Base-by-base conservation (phyloP, 192 early-diverging fungal species). In the Backusella tarrabulga region DNA sequence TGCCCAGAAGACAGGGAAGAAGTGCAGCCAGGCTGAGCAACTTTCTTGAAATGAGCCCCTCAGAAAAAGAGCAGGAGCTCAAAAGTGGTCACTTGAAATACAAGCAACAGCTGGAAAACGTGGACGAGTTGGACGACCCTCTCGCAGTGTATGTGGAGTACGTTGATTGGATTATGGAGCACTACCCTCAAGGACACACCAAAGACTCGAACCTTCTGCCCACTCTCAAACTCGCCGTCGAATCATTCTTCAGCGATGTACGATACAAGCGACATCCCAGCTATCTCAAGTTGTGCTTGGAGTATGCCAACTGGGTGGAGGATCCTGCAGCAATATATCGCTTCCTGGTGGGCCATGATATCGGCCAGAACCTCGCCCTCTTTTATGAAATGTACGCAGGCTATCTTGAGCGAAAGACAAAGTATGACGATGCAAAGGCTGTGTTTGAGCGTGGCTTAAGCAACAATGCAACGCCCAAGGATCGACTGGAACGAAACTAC, bases 311-410 rank as follows among this genome's bases (percentile, higher is more conserved):
- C 6, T 50, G 44, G 71, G 44, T 50, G 0, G 42, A 44, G 5
- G 41, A 72, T 17, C 71, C 71, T 17, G 12, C 5, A 0, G 9
- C 21, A 1, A 72, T 72, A 9, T 72, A 46, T 14, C 21, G 26
- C 11, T 72, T 50, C 5, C 26, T 72, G 4, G 34, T 50, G 26
- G 4, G 15, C 2, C 9, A 50, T 2, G 71, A 46, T 2, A 72
- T 72, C 32, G 71, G 71, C 26, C 35, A 44, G 5, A 26, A 50
- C 41, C 7, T 50, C 17, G 44, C 42, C 1, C 14, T 72, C 12
- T 72, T 72, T 9, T 72, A 72, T 34, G 71, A 72, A 34, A 29
- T 19, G 2, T 72, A 72, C 34, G 71, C 71, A 17, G 26, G 15
- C 9, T 46, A 46, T 72, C 14, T 50, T 8, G 71, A 72, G 29